phyloP scores from a whole-genome alignment of 495 filamentous ascomycete species.

The Penicillium antarcticum region DNA sequence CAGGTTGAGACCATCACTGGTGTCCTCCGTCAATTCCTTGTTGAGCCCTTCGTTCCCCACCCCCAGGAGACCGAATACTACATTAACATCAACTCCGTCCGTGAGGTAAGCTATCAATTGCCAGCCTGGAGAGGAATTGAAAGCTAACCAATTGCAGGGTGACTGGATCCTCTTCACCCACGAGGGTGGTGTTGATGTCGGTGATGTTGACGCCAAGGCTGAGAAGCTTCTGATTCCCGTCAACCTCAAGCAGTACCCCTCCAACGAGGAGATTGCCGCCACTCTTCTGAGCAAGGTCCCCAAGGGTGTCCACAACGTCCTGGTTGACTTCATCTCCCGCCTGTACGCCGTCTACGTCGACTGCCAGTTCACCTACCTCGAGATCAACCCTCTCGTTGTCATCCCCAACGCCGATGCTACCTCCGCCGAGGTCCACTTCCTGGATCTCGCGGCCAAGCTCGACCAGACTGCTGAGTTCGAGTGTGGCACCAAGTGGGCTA shows the following conservation, averaged over 20 bases:
- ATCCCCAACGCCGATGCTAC: slow-evolving; percentile 91
- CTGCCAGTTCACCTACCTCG: slow-evolving; percentile 99
- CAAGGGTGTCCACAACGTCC: slow-evolving; percentile 91
- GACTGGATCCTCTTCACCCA: slow-evolving; percentile 99
- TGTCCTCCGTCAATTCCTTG: slow-evolving; percentile 88
- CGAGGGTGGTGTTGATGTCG: slow-evolving; percentile 99
- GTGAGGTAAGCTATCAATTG: slow-evolving; percentile 63
- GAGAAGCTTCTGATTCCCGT: slow-evolving; percentile 98
- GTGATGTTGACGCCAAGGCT: slow-evolving; percentile 97
- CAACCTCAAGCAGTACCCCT: slow-evolving; percentile 90
- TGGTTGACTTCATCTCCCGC: slow-evolving; percentile 94
- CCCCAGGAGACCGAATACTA: slow-evolving; percentile 93
- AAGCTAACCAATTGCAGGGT: slow-evolving; percentile 56
- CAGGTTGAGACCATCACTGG: slow-evolving; percentile 90
- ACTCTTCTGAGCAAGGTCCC: slow-evolving; percentile 89
- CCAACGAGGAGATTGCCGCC: slow-evolving; percentile 86
- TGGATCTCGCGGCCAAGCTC: slow-evolving; percentile 96
- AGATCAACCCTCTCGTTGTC: slow-evolving; percentile 98
- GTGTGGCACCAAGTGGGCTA: slow-evolving; percentile 97
- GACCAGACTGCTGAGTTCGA: slow-evolving; percentile 99
- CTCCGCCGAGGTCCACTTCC: slow-evolving; percentile 94
- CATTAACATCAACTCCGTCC: slow-evolving; percentile 92
- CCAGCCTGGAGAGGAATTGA: not conserved
- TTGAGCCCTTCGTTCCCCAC: slow-evolving; percentile 98
- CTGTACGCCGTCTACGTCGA: slow-evolving; percentile 98